Conservation (phyloP, 495 filamentous ascomycete species). For the Penicillium subrubescens region DNA sequence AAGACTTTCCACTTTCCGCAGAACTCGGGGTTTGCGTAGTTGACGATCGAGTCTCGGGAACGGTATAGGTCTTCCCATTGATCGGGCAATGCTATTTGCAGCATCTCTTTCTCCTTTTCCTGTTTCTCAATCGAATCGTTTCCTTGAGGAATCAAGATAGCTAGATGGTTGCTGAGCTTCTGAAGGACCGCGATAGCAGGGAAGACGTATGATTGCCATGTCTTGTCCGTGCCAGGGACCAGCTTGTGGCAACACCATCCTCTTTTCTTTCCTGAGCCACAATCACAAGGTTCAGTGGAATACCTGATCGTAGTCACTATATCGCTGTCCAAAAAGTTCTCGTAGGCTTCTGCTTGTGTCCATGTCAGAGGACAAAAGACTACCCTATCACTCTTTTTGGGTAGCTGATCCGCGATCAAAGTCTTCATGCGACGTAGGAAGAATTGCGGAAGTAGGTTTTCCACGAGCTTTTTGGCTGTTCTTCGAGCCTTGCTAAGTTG, state of each 20-base stretch:
- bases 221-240: conserved; percentile 54
- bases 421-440: conserved; percentile 94
- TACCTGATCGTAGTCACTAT: conserved; percentile 68
- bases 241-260: conserved; percentile 79
- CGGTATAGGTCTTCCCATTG: conserved; percentile 75
- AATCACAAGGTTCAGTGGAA: conserved; percentile 69
- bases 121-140: conserved; percentile 75
- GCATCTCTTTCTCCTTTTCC: conserved; percentile 72
- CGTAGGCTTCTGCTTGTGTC: conserved; percentile 82
- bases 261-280: conserved; percentile 66
- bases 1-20: conserved; percentile 98
- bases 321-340: conserved; percentile 73
- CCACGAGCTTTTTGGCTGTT: conserved; percentile 81
- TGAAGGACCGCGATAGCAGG: conserved; percentile 80
- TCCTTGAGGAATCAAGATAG: conserved; percentile 77
- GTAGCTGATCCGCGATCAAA: conserved; percentile 90
- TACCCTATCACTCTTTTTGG: conserved; percentile 91
- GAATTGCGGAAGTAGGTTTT: conserved; percentile 87
- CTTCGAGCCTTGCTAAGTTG: conserved; percentile 80
- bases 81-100: conserved; percentile 74
- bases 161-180: conserved; percentile 90
- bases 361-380: conserved; percentile 92
- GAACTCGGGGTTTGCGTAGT: conserved; percentile 85
- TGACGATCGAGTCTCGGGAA: conserved; percentile 75
- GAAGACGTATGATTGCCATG: conserved; percentile 82